phyloP scores from a whole-genome alignment of 1,284 basidiomycete species.

The Ganoderma lingzhi region DNA sequence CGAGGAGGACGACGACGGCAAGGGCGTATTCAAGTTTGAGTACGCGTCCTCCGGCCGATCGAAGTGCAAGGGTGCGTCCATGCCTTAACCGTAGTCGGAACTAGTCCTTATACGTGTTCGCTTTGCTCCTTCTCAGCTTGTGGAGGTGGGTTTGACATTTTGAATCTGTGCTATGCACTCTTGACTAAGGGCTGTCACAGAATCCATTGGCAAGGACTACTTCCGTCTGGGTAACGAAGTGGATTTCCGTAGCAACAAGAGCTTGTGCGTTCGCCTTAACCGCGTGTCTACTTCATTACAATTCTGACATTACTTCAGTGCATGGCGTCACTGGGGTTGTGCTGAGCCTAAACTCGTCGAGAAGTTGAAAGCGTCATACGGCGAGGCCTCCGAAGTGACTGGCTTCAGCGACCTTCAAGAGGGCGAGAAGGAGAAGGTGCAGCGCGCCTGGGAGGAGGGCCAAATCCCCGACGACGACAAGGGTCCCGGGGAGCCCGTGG shows the following conservation, averaged over 20 bases:
- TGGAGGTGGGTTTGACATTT: conserved; percentile 51
- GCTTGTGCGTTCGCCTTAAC: conserved; percentile 57
- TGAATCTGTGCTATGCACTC: conserved; percentile 9
- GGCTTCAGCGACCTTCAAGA: conserved; percentile 71
- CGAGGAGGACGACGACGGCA: conserved; percentile 32
- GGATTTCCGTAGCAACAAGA: conserved; percentile 76
- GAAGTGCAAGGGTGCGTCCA: conserved; percentile 42
- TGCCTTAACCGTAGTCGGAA: neutral
- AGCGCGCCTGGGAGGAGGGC: conserved; percentile 75
- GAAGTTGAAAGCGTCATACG: conserved; percentile 73
- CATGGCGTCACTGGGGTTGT: conserved; percentile 87
- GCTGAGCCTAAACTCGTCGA: conserved; percentile 68
- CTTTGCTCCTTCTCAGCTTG: conserved; percentile 49
- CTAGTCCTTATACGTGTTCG: conserved; percentile 1
- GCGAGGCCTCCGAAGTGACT: conserved; percentile 67
- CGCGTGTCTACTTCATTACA: neutral
- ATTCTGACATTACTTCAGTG: conserved; percentile 47
- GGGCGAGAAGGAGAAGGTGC: conserved; percentile 72
- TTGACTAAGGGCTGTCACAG: conserved; percentile 27
- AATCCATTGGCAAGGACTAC: conserved; percentile 72
- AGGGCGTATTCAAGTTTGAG: conserved; percentile 42
- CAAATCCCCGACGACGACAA: conserved; percentile 82
- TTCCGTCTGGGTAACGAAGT: conserved; percentile 80
- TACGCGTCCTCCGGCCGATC: conserved; percentile 40
- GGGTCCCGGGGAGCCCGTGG: conserved; percentile 40